Evolutionary conservation across 805 yeast genomes (phyloP), one percentile per base, ranked within the genome.

Genomic region (Lachancea meyersii): DNA sequence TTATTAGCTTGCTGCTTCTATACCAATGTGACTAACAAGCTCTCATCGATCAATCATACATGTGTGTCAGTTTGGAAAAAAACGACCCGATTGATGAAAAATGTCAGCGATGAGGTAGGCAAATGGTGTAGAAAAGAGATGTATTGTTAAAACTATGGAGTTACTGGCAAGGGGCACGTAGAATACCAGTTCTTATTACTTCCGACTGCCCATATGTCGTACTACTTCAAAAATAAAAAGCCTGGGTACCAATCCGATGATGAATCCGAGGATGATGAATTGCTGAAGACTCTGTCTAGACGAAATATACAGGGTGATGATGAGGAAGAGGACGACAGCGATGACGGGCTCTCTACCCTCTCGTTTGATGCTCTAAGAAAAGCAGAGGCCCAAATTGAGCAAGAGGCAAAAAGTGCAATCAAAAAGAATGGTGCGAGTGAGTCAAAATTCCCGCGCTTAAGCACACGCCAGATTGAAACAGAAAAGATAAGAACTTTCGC

Each of bases 351-450:
- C 44, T 64, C 67, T 8, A 68, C 74, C 4, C 49, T 80, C n/a
- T 79, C 86, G 6, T 80, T 82, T 66, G 86, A 82, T 1, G 73
- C 84, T 4, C 61, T 82, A 46, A 77, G 75, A 53, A 61, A 71
- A 6, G 86, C 86, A 3, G 84, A 80, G 52, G 44, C 41, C 5
- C 43, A 52, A 36, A 27, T 61, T 38, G 70, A 75, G 51, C 57
- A 75, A 33, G 64, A 63, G 33, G 48, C 38, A 22, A 27, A 28
- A 10, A 24, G 35, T 23, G 35, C 43, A 33, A 28, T 14, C 16
- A 13, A n/a, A 34, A 34, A 23, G n/a, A n/a, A n/a, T n/a, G 37
- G 7, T 22, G 19, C 19, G 14, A 22, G 28, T 21, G 28, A 13
- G 17, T 23, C 28, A n/a, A 28, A 16, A n/a, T 13, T 19, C 17